Evolutionary conservation across 1,284 basidiomycete genomes (phyloP).

Genomic region (Malassezia sp.): DNA sequence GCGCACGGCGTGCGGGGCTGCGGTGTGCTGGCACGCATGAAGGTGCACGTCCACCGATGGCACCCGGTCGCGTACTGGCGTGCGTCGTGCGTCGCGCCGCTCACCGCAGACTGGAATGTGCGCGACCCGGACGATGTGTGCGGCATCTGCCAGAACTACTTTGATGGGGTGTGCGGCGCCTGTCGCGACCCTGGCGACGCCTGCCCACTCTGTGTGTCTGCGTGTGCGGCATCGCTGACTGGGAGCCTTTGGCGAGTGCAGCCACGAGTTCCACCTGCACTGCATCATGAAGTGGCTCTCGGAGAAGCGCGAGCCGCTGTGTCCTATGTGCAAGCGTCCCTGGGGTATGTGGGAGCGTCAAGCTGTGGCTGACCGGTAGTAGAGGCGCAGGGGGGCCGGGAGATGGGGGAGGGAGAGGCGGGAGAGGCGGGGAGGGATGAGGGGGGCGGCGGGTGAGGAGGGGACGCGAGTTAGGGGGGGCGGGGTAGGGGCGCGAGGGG

Average conservation of each 20-base stretch:
- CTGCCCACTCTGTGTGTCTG: slow-evolving; percentile 12
- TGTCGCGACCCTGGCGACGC: slow-evolving; percentile 41
- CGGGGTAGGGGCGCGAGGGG: too few relatives aligned
- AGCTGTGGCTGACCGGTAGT: too few relatives aligned
- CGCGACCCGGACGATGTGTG: slow-evolving; percentile 45
- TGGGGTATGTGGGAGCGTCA: slow-evolving; percentile 18
- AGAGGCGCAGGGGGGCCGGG: too few relatives aligned
- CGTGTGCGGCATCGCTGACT: not conserved
- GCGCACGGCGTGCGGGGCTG: not conserved
- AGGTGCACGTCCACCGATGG: slow-evolving; percentile 41
- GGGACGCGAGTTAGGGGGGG: too few relatives aligned
- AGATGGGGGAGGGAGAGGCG: too few relatives aligned
- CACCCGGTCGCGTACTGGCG: slow-evolving; percentile 43
- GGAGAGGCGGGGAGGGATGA: too few relatives aligned
- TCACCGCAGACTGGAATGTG: slow-evolving; percentile 37
- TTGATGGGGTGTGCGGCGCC: slow-evolving; percentile 42
- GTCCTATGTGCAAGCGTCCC: slow-evolving; percentile 16
- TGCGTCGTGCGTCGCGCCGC: slow-evolving; percentile 17
- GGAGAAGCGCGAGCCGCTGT: slow-evolving; percentile 21
- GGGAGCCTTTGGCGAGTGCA: slow-evolving; percentile 42
- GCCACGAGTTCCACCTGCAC: slow-evolving; percentile 45
- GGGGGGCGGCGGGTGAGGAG: too few relatives aligned
- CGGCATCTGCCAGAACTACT: slow-evolving; percentile 46
- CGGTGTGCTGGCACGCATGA: slow-evolving; percentile 21
- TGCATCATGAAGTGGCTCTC: slow-evolving; percentile 45